A percentile compares a stretch with the other conserved stretches of the same genome.
Conservation (phyloP, 495 filamentous ascomycete species). For the Xeromyces bisporus region DNA sequence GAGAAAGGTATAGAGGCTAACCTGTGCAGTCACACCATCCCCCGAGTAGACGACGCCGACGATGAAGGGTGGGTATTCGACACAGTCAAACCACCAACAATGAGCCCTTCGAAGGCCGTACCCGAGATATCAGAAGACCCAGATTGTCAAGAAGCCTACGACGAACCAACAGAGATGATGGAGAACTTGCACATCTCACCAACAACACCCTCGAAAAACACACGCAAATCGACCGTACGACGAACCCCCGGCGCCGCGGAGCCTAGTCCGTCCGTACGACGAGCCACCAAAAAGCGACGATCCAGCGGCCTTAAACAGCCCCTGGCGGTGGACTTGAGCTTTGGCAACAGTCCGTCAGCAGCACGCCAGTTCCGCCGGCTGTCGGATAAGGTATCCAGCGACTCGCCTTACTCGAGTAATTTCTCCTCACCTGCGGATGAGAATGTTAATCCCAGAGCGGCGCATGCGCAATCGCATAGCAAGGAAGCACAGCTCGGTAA, state of each 20-base stretch:
- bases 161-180: conserved; percentile 24
- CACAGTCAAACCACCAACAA: conserved; percentile 57
- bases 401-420: conserved; percentile 15
- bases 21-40: conserved; percentile 48
- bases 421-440: conserved; percentile 24
- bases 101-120: conserved; percentile 24
- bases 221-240: conserved; percentile 30
- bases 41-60: conserved; percentile 40
- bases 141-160: conserved; percentile 11
- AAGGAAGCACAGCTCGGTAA: conserved; percentile 71
- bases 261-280: conserved; percentile 25
- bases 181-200: conserved; percentile 25
- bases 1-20: too few relatives aligned
- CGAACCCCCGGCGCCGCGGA: conserved; percentile 37
- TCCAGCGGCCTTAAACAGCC: conserved; percentile 52
- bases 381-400: conserved; percentile 43
- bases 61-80: conserved; percentile 97
- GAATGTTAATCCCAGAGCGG: conserved; percentile 24
- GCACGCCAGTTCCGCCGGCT: conserved; percentile 80
- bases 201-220: conserved; percentile 20
- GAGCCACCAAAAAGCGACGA: conserved; percentile 29
- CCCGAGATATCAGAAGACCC: conserved; percentile 19
- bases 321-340: conserved; percentile 67
- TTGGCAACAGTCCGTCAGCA: conserved; percentile 79
- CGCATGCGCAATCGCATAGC: conserved; percentile 26